These are phyloP conservation scores for Macrocybe gigantea DNA, from an alignment of 768 basidiomycete species.

Conservation along the genomic window DNA sequence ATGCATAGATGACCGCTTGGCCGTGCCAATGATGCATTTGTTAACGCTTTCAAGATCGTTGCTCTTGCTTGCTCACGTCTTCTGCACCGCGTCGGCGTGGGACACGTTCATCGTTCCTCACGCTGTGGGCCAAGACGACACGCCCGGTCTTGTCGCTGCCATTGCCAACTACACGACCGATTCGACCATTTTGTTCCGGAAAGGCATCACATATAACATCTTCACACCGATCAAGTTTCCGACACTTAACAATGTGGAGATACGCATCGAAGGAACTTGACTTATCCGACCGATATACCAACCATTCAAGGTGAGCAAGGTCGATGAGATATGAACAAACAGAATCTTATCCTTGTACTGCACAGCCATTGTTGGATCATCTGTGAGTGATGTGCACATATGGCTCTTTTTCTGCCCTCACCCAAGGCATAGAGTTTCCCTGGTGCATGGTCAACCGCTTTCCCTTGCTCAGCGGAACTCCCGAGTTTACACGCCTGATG, in stretches of 20 bases:
- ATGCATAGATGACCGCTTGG: neutral
- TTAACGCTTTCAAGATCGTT: slow-evolving; percentile 1
- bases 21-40: slow-evolving; percentile 2
- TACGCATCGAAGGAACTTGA: slow-evolving; percentile 51
- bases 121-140: slow-evolving; percentile 41
- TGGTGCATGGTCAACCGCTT: slow-evolving; percentile 33
- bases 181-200: slow-evolving; percentile 51
- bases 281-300: slow-evolving; percentile 46
- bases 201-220: slow-evolving; percentile 55
- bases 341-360: neutral
- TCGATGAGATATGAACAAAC: neutral
- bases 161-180: slow-evolving; percentile 33
- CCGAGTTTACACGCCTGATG: neutral
- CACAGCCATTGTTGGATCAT: slow-evolving; percentile 36
- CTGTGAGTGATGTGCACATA: slow-evolving; percentile 25
- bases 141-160: slow-evolving; percentile 38
- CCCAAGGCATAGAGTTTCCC: slow-evolving; percentile 28
- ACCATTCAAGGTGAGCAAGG: slow-evolving; percentile 37
- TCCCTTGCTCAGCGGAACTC: neutral
- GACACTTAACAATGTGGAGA: slow-evolving; percentile 47
- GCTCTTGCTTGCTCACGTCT: slow-evolving; percentile 15
- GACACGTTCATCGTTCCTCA: slow-evolving; percentile 49
- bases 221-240: slow-evolving; percentile 57
- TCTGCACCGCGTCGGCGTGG: slow-evolving; percentile 29
- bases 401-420: neutral